Evolutionary conservation across 139 green algal species (phyloP).

Genomic region (Coelastrella sp.): DNA sequence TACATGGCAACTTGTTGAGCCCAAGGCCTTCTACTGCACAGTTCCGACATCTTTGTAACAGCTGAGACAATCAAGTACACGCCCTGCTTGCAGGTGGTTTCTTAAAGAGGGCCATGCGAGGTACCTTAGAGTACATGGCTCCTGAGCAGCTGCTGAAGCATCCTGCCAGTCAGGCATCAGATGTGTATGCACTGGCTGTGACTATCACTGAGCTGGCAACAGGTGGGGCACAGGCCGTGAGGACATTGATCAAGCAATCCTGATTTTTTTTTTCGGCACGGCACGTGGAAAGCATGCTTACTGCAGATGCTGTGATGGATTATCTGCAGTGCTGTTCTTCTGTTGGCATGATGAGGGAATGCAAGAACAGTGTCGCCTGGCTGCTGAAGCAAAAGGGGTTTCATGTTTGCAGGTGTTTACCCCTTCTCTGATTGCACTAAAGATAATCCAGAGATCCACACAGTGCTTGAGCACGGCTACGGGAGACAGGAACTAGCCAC

Average conservation of each 20-base stretch:
- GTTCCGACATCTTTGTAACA: too few relatives aligned
- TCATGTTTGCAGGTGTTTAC: constrained; percentile 45
- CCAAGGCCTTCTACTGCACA: too few relatives aligned
- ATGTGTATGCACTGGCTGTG: constrained; percentile 87
- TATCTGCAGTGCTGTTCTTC: background rate
- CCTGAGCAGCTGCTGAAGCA: constrained; percentile 81
- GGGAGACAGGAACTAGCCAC: constrained; percentile 85
- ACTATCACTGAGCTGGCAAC: constrained; percentile 80
- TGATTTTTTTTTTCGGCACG: too few relatives aligned
- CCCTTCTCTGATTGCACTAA: constrained; percentile 86
- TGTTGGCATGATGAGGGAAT: too few relatives aligned
- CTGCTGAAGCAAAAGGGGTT: too few relatives aligned
- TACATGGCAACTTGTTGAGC: too few relatives aligned
- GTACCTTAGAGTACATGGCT: constrained; percentile 93
- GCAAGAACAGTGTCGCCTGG: too few relatives aligned
- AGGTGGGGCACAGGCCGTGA: constrained; percentile 6
- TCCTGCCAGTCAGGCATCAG: constrained; percentile 59
- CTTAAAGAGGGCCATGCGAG: constrained; percentile 75
- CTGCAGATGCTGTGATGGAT: background rate
- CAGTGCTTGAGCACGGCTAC: constrained; percentile 92
- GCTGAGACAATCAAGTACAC: too few relatives aligned
- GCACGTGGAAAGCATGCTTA: too few relatives aligned
- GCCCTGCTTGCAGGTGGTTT: constrained; percentile 82
- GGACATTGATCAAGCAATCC: background rate
- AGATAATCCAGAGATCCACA: constrained; percentile 91